Percentiles rank a stretch among this genome's conserved stretches.
Evolutionary conservation across 179 eudicot genomes (phyloP).

Genomic region (Carnegiea gigantea): DNA sequence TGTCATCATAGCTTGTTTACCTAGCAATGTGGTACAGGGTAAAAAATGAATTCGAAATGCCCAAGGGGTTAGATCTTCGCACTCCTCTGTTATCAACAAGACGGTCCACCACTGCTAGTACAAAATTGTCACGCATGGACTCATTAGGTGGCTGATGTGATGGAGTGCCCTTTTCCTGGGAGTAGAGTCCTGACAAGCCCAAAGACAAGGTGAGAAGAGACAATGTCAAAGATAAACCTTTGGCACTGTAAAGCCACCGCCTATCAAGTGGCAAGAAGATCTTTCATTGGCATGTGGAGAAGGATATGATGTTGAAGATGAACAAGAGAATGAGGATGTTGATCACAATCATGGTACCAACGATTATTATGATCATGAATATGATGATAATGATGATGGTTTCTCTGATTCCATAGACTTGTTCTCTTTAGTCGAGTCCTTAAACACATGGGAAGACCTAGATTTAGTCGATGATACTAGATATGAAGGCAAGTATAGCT

Average conservation of each 20-base stretch:
- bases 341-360: not conserved
- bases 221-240: not conserved
- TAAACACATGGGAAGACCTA: not conserved
- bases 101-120: conserved; percentile 20
- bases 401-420: conserved; percentile 56
- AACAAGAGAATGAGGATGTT: not conserved
- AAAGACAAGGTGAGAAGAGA: conserved; percentile 26
- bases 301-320: conserved; percentile 6
- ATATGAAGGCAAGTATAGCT: not conserved
- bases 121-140: not conserved
- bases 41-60: conserved; percentile 26
- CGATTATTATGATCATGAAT: not conserved
- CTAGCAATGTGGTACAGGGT: not conserved
- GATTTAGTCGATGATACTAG: conserved; percentile 10
- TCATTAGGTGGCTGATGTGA: conserved; percentile 30
- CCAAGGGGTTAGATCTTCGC: conserved; percentile 46
- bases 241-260: conserved; percentile 52
- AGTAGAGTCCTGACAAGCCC: conserved; percentile 58
- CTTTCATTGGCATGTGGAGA: not conserved
- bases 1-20: not conserved
- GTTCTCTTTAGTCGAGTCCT: conserved; percentile 50
- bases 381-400: conserved; percentile 3
- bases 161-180: conserved; percentile 66
- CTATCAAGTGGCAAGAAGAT: conserved; percentile 33
- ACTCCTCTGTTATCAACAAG: conserved; percentile 55